Evolutionary conservation across 2,329 filamentous ascomycete genomes (phyloP).

Genomic region (Ophioceras dolichostomum): DNA sequence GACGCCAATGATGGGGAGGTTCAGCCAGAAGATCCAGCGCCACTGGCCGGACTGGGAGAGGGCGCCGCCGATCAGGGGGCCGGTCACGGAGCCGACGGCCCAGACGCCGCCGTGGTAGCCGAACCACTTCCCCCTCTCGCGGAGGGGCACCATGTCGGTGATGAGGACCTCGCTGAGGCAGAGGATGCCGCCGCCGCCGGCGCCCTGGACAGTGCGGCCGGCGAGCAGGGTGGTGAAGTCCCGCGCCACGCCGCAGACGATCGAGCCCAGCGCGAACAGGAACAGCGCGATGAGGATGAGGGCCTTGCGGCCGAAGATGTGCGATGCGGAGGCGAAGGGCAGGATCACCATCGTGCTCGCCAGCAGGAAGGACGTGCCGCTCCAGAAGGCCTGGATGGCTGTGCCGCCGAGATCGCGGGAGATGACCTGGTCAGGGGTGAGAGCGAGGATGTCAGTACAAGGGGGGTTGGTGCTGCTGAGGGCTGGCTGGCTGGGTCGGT

Average conservation of each 20-base stretch:
- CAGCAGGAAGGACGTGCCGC: too few species aligned
- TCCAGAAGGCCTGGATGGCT: slow-evolving; percentile 1
- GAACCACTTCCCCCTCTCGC: slow-evolving; percentile 12
- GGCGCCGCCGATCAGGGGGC: slow-evolving; percentile 12
- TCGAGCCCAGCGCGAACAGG: background rate
- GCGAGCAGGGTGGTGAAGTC: background rate
- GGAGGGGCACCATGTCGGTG: slow-evolving; percentile 16
- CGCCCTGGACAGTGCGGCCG: slow-evolving; percentile 17
- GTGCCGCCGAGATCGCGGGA: background rate
- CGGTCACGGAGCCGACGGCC: slow-evolving; percentile 9
- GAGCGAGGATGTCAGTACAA: background rate
- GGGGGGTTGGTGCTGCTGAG: too few species aligned
- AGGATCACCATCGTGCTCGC: too few species aligned
- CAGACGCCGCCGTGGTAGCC: slow-evolving; percentile 4
- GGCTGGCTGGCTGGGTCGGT: too few species aligned
- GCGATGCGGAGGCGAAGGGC: background rate
- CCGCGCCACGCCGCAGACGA: background rate
- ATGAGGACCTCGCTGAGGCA: slow-evolving; percentile 21
- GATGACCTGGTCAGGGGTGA: background rate
- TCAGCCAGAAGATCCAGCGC: slow-evolving; percentile 30
- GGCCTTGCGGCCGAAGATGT: background rate
- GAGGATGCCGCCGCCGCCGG: slow-evolving; percentile 22
- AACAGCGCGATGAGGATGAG: background rate
- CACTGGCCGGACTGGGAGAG: slow-evolving; percentile 11
- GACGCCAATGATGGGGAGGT: slow-evolving; percentile 26